Evolutionary conservation across 139 green algal genomes (phyloP).

Genomic region (Ettlia oleoabundans): DNA sequence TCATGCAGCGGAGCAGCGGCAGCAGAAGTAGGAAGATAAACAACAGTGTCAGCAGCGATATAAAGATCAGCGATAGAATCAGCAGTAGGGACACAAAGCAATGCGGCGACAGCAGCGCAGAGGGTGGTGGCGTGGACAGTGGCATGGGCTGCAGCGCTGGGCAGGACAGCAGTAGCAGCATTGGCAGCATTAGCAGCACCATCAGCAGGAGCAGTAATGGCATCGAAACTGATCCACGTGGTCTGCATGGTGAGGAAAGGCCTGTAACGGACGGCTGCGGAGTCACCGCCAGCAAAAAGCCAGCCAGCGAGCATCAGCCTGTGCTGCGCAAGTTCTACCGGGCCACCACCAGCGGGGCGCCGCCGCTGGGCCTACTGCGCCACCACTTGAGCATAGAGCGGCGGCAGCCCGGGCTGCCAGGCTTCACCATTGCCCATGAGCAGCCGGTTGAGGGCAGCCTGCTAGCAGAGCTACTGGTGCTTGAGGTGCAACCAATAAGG

Average conservation of each 20-base stretch:
- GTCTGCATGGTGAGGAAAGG: no score
- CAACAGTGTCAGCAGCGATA: no score
- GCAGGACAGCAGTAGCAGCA: background rate
- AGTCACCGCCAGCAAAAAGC: no score
- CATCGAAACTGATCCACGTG: no score
- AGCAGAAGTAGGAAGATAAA: no score
- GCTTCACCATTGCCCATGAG: slow-evolving; percentile 56
- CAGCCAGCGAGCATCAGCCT: background rate
- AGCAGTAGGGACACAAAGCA: background rate
- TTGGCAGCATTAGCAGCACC: background rate
- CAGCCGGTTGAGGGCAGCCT: slow-evolving; percentile 7
- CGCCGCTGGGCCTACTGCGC: slow-evolving; percentile 45
- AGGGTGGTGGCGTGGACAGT: background rate
- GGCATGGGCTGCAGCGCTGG: background rate
- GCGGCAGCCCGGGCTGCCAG: slow-evolving; percentile 42
- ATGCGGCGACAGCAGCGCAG: background rate
- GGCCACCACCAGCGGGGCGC: slow-evolving; percentile 24
- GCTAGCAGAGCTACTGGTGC: slow-evolving; percentile 58
- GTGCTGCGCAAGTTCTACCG: slow-evolving; percentile 54
- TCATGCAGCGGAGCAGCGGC: slow-evolving; percentile 3
- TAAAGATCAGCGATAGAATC: slow-evolving; percentile 2
- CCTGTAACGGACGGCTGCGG: no score
- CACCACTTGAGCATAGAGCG: slow-evolving; percentile 49
- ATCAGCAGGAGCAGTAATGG: background rate
- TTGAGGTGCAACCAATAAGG: slow-evolving; percentile 41